Conservation (phyloP, 495 filamentous ascomycete genomes). For the Lasiosphaeris hirsuta region DNA sequence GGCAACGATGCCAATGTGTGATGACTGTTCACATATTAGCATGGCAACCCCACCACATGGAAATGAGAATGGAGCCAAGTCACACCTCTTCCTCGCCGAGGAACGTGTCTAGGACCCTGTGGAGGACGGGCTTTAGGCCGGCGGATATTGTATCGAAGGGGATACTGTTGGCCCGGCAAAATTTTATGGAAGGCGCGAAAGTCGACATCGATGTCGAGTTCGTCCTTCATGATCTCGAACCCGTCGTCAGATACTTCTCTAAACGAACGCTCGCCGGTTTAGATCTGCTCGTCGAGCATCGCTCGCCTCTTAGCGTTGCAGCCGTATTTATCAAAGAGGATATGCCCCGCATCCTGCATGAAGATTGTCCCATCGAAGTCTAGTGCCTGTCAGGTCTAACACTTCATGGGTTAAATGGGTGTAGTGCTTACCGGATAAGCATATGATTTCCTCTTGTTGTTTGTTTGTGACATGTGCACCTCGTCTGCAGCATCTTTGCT, state of each 20-base stretch:
- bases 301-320: constrained; percentile 56
- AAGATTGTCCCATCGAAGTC: constrained; percentile 79
- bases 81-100: constrained; percentile 53
- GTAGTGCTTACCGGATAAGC: too few relatives aligned
- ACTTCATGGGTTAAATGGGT: too few relatives aligned
- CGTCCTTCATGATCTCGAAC: constrained; percentile 64
- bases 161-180: constrained; percentile 61
- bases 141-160: constrained; percentile 74
- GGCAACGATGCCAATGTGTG: constrained; percentile 65
- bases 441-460: too few relatives aligned
- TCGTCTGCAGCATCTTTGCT: too few relatives aligned
- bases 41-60: too few relatives aligned
- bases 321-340: constrained; percentile 66
- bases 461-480: too few relatives aligned
- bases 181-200: constrained; percentile 65
- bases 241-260: constrained; percentile 74
- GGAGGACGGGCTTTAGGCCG: constrained; percentile 63
- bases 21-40: constrained; percentile 5
- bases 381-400: constrained; percentile 17
- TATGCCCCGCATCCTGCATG: constrained; percentile 75
- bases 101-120: constrained; percentile 61
- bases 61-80: too few relatives aligned
- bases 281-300: constrained; percentile 64
- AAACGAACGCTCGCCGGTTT: constrained; percentile 64
- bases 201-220: constrained; percentile 61